Conservation (phyloP, 805 yeast species). For the Yarrowia keelungensis region DNA sequence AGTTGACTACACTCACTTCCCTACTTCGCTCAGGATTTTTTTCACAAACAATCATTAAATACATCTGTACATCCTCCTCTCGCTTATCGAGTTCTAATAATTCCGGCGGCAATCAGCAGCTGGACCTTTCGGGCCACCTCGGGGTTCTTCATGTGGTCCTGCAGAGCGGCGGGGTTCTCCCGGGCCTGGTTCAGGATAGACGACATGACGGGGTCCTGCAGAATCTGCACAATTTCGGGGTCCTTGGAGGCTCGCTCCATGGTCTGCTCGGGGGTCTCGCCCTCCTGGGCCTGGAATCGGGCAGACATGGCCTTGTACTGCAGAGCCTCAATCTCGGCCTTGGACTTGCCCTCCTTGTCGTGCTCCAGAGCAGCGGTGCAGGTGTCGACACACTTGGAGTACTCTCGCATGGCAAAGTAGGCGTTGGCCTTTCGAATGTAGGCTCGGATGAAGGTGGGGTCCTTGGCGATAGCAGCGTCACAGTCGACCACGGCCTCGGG, state of each 20-base stretch:
- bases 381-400: constrained; percentile 79
- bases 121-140: constrained; percentile 86
- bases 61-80: constrained; percentile 3
- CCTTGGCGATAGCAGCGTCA: constrained; percentile 84
- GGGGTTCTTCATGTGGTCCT: constrained; percentile 97
- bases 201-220: constrained; percentile 96
- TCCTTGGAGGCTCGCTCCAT: constrained; percentile 88
- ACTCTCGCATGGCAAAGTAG: constrained; percentile 88
- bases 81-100: constrained; percentile 80
- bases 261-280: constrained; percentile 94
- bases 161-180: constrained; percentile 94
- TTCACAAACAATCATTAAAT: constrained; percentile 3
- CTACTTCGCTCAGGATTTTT: too few relatives aligned
- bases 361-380: constrained; percentile 76
- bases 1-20: too few relatives aligned
- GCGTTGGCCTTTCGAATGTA: constrained; percentile 97
- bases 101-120: constrained; percentile 93
- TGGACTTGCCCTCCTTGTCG: constrained; percentile 67
- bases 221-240: constrained; percentile 89
- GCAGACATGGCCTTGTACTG: constrained; percentile 76
- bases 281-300: constrained; percentile 78
- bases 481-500: constrained; percentile 96
- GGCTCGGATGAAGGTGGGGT: constrained; percentile 90
- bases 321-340: constrained; percentile 82
- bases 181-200: constrained; percentile 92